These are phyloP conservation scores for Phytophthora lateralis DNA, from an alignment of 352 stramenopile species.

Conservation along the genomic window DNA sequence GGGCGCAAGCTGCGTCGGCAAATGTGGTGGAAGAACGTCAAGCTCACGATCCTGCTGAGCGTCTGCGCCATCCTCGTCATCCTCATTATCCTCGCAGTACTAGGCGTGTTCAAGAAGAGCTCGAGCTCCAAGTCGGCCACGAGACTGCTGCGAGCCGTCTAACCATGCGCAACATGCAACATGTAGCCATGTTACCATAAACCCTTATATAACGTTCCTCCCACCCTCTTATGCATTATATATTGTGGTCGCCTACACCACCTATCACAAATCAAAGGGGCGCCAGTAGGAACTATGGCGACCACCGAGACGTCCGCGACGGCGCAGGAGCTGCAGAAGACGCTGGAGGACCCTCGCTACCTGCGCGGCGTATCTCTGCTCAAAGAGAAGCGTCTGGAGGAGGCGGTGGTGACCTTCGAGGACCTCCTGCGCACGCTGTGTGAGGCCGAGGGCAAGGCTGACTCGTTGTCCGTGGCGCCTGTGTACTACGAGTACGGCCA, in stretches of 20 bases:
- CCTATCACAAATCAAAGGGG: constrained; percentile 1
- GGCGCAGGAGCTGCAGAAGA: constrained; percentile 51
- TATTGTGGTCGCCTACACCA: background rate
- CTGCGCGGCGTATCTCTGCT: constrained; percentile 67
- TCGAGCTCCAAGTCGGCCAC: constrained; percentile 22
- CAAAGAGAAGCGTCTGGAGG: constrained; percentile 83
- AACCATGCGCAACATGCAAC: constrained; percentile 1
- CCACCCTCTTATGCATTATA: too few relatives aligned
- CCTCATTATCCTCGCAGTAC: constrained; percentile 73
- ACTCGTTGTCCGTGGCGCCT: constrained; percentile 66
- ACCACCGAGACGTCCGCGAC: constrained; percentile 11
- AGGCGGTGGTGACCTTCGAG: constrained; percentile 75
- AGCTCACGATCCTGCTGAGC: constrained; percentile 69
- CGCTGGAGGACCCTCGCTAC: constrained; percentile 76
- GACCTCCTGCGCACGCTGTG: constrained; percentile 85
- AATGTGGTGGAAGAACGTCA: constrained; percentile 91
- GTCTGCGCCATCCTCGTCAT: constrained; percentile 73
- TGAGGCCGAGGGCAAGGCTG: constrained; percentile 71
- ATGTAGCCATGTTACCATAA: constrained; percentile 24
- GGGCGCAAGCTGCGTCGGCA: constrained; percentile 75
- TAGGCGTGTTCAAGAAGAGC: constrained; percentile 80
- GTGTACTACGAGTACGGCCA: constrained; percentile 90
- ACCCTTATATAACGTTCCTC: constrained; percentile 10
- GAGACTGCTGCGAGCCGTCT: constrained; percentile 25
- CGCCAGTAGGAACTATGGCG: constrained; percentile 10